A percentile compares a stretch with the other conserved stretches of the same genome.
phyloP scores from a whole-genome alignment of 306 rosid species.

The Inga oerstediana region DNA sequence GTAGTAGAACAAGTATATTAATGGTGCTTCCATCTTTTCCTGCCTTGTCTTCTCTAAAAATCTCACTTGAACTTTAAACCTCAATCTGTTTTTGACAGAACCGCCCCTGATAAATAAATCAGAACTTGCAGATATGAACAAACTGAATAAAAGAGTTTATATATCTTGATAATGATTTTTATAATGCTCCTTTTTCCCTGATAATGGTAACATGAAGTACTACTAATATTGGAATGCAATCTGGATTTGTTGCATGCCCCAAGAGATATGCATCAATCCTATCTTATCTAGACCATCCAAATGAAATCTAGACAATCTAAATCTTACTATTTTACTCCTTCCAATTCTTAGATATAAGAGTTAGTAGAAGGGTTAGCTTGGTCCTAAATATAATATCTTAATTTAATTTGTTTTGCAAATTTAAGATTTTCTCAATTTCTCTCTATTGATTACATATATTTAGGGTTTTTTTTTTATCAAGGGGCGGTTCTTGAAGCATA shows the following conservation, averaged over 20 bases:
- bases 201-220: neutral
- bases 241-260: neutral
- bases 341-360: neutral
- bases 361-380: too few species aligned
- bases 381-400: too few species aligned
- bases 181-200: neutral
- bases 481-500: too few species aligned
- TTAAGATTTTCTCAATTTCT: too few species aligned
- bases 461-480: too few species aligned
- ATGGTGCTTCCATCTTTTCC: conserved; percentile 41
- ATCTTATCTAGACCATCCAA: neutral
- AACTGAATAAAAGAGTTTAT: neutral
- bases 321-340: neutral
- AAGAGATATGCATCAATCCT: neutral
- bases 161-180: neutral
- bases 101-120: neutral
- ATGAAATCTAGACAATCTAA: too few species aligned
- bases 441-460: too few species aligned
- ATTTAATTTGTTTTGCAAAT: too few species aligned
- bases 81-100: conserved; percentile 20
- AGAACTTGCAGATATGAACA: neutral
- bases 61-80: neutral
- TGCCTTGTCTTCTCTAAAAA: neutral
- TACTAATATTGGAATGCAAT: neutral
- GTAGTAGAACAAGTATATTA: conserved; percentile 18